Conservation (phyloP, 1,139 yeast species). For the Petasospora fabianii region DNA sequence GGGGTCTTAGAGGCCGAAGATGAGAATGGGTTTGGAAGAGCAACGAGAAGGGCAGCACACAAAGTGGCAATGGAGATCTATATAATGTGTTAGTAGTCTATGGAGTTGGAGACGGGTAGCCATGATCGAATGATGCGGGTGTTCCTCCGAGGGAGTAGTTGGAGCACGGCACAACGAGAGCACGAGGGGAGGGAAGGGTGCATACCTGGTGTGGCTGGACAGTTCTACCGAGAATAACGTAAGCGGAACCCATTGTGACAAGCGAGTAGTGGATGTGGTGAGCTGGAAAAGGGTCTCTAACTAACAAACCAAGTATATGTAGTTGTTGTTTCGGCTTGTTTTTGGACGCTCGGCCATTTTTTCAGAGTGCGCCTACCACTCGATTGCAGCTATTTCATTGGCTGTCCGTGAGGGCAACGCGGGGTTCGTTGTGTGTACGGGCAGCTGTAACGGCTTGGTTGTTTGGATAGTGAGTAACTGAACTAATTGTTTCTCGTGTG, state of each 20-base stretch:
- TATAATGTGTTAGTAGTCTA: not conserved
- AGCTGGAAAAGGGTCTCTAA: not conserved
- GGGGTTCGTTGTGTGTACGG: too few relatives aligned
- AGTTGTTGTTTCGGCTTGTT: not conserved
- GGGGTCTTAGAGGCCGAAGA: slow-evolving; percentile 57
- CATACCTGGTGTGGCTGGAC: slow-evolving; percentile 66
- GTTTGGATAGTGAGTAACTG: too few relatives aligned
- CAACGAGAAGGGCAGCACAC: slow-evolving; percentile 54
- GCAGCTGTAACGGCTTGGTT: too few relatives aligned
- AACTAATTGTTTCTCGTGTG: too few relatives aligned
- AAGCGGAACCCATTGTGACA: slow-evolving; percentile 71
- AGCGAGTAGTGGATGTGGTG: slow-evolving; percentile 1
- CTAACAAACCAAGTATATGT: not conserved
- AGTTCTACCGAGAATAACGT: slow-evolving; percentile 70
- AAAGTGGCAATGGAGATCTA: slow-evolving; percentile 64
- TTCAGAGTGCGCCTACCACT: slow-evolving; percentile 9
- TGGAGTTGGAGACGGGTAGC: not conserved
- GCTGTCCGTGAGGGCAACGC: not conserved
- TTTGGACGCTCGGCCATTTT: slow-evolving; percentile 4
- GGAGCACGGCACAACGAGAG: too few relatives aligned
- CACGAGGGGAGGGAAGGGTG: slow-evolving; percentile 11
- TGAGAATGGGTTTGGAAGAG: slow-evolving; percentile 71
- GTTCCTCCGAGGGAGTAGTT: too few relatives aligned
- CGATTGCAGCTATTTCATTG: slow-evolving; percentile 3
- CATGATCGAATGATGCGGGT: not conserved